Percentiles rank a stretch among this genome's conserved stretches.
These are phyloP conservation scores for Taphrina deformans DNA, from an alignment of 1,139 yeast genomes.

Conservation along the genomic window DNA sequence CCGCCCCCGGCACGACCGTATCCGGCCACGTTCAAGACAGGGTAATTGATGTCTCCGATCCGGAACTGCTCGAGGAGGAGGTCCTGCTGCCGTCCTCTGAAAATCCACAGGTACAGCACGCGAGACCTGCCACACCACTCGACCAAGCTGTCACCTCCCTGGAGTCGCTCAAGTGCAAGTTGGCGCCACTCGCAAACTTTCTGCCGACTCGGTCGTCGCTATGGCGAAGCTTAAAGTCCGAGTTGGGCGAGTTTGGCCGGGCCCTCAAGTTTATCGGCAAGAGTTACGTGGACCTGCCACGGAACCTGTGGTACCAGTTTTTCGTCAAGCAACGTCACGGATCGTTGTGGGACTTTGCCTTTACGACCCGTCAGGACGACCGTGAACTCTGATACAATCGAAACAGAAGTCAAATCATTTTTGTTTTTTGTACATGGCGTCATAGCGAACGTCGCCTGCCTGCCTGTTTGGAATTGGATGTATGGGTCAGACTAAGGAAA, in stretches of 20 bases:
- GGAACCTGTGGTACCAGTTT: constrained; percentile 48
- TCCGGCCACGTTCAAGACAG: background rate
- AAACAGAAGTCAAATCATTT: too few species aligned
- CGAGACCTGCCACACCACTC: constrained; percentile 19
- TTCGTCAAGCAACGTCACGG: constrained; percentile 10
- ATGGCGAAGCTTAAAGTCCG: constrained; percentile 43
- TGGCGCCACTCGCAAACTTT: background rate
- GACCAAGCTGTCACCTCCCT: background rate
- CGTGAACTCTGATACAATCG: background rate
- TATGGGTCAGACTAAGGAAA: too few species aligned
- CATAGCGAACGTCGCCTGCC: background rate
- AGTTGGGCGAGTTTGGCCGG: constrained; percentile 56
- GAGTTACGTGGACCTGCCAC: constrained; percentile 72
- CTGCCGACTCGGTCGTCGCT: background rate
- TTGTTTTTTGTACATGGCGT: too few species aligned
- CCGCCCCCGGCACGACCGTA: constrained; percentile 1
- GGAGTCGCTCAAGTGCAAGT: background rate
- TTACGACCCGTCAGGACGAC: constrained; percentile 1
- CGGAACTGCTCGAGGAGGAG: constrained; percentile 4
- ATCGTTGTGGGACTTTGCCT: constrained; percentile 14
- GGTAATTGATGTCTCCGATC: constrained; percentile 16
- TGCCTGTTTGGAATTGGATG: too few species aligned
- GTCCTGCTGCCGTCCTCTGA: constrained; percentile 1
- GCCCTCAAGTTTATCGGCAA: constrained; percentile 65
- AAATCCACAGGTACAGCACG: constrained; percentile 20